A percentile compares a stretch with the other conserved stretches of the same genome.
Evolutionary conservation across 805 yeast genomes (phyloP).

Genomic region (Candida awuae): DNA sequence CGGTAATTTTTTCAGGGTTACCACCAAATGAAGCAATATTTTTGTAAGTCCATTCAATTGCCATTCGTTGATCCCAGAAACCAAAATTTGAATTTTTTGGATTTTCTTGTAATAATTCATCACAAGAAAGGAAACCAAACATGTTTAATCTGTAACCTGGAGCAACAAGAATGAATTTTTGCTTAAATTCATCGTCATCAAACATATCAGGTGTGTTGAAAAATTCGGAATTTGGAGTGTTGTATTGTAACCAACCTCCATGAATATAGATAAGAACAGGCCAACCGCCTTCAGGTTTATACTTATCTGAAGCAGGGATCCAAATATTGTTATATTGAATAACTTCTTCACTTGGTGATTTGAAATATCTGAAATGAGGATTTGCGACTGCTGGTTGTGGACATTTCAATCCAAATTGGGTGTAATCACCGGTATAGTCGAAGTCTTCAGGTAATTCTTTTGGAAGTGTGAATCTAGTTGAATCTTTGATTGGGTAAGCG

Average conservation of each 20-base stretch:
- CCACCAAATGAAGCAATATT: constrained; percentile 41
- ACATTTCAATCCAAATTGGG: constrained; percentile 27
- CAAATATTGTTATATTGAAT: constrained; percentile 32
- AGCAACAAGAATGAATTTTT: constrained; percentile 31
- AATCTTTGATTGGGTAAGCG: constrained; percentile 25
- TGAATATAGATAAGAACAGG: constrained; percentile 35
- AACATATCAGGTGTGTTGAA: constrained; percentile 21
- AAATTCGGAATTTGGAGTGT: constrained; percentile 22
- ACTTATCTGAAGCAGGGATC: constrained; percentile 29
- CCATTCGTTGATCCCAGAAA: constrained; percentile 40
- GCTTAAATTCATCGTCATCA: constrained; percentile 22
- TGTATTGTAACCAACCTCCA: constrained; percentile 38
- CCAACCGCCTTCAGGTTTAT: constrained; percentile 33
- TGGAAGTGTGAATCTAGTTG: constrained; percentile 27
- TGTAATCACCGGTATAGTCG: constrained; percentile 34
- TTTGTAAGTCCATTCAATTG: constrained; percentile 38
- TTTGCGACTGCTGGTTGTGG: constrained; percentile 33
- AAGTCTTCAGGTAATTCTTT: constrained; percentile 26
- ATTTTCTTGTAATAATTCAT: constrained; percentile 32
- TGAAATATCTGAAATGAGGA: constrained; percentile 17
- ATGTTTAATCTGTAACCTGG: constrained; percentile 36
- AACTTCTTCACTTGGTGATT: constrained; percentile 29
- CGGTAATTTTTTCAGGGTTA: constrained; percentile 33
- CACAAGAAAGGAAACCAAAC: constrained; percentile 31
- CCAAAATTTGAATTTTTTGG: constrained; percentile 29